These are phyloP conservation scores for Backusella macrospora DNA, from an alignment of 192 early-diverging fungal species.

Conservation along the genomic window DNA sequence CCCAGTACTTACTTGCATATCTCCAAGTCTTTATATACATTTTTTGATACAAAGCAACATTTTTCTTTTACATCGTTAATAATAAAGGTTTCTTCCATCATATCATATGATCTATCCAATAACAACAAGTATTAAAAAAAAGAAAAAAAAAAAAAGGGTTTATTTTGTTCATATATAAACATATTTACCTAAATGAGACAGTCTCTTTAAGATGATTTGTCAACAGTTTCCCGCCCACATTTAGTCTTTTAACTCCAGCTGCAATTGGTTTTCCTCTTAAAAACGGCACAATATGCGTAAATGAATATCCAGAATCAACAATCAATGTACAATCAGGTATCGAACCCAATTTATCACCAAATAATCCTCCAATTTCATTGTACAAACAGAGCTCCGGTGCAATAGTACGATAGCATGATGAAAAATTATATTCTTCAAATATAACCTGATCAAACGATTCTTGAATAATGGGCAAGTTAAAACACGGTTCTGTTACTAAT, in stretches of 20 bases:
- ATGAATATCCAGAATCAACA: constrained; percentile 82
- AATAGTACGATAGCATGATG: constrained; percentile 46
- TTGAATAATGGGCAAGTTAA: constrained; percentile 77
- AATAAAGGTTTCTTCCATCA: constrained; percentile 93
- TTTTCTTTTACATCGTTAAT: constrained; percentile 83
- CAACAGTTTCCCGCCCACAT: constrained; percentile 84
- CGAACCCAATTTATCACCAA: constrained; percentile 39
- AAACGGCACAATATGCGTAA: constrained; percentile 80
- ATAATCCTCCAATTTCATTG: constrained; percentile 52
- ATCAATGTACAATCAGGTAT: constrained; percentile 67
- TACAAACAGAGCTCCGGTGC: constrained; percentile 56
- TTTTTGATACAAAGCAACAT: constrained; percentile 77
- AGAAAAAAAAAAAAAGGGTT: neutral
- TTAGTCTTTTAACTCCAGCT: constrained; percentile 66
- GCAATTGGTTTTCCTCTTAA: constrained; percentile 54
- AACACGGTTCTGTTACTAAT: constrained; percentile 75
- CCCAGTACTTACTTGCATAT: constrained; percentile 52
- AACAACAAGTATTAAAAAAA: neutral
- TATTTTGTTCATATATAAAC: neutral
- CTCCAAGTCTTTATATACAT: constrained; percentile 68
- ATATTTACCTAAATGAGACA: constrained; percentile 79
- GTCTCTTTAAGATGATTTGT: constrained; percentile 89
- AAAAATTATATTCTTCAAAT: constrained; percentile 85
- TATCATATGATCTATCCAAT: constrained; percentile 72
- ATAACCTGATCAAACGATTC: constrained; percentile 77